Evolutionary conservation across 1,284 basidiomycete genomes (phyloP), one percentile per base, ranked within the genome.

Genomic region (Rhodotorula sp.): DNA sequence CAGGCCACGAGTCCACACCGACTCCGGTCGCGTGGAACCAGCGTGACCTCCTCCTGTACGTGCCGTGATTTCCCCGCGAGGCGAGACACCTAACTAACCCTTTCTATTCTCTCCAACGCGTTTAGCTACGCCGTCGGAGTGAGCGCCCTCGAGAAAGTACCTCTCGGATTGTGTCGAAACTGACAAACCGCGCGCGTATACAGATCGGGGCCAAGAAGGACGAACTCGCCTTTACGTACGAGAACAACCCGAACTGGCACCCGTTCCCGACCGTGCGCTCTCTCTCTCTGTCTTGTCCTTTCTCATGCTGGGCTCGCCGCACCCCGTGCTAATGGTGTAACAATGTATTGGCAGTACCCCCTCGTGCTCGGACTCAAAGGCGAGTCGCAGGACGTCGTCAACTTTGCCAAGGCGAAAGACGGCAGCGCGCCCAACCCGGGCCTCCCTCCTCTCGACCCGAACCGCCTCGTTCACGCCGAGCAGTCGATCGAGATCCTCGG

Each of bases 381-480:
- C 34, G 77, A 72, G 45, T 69, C 62, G 38, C 68, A 69, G 38
- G 79, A 80, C 63, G 76, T 78, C 49, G 80, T 75, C 64, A 75
- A 81, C 60, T 81, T 81, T 66, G 76, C 78, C 19, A 76, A 79
- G 45, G 64, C 66, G 10, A 59, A 64, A 38, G 70, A 69, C 10
- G 47, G 55, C 23, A 31, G n/a, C 16, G 54, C 43, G 16, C 64
- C 67, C 5, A 69, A 71, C 14, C 76, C 76, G 26, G 76, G 77
- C 45, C 67, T 78, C 38, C 77, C 77, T n/a, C 57, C 62, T 26
- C 72, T 82, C 38, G 79, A 81, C 67, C 79, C 80, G 26, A 81
- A 82, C 49, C 74, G 78, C 31, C 73, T 81, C 63, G 80, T 81
- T 6, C 81, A 82, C 70, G 81, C 80, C 52, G 81, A 81, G 69